Base-by-base conservation (phyloP, 1,284 basidiomycete genomes). In the Erythrobasidium hasegawianum region DNA sequence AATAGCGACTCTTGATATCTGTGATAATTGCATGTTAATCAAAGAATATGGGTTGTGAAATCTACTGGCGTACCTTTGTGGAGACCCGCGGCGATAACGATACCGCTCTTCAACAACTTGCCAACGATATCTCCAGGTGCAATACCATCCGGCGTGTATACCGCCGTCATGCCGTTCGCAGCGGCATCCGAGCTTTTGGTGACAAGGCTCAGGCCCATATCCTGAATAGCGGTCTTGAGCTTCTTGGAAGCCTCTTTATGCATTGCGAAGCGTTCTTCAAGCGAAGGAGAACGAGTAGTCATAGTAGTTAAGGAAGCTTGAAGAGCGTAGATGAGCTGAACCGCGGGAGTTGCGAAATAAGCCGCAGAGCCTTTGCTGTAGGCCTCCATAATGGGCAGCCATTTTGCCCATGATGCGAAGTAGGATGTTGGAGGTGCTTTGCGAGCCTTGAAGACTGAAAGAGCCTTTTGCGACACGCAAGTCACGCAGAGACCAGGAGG, bases 401-500 rank as follows among this genome's bases (percentile, higher is more conserved):
- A 96, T 73, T 86, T 56, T 18, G 33, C 53, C 92, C 92, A 95
- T 75, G 83, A 88, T 27, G 87, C 89, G 77, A 94, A 98, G 81
- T 93, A 98, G 9, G 86, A 84, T 41, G 84, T 81, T 14, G 87
- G 82, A 1, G 88, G 88, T 1, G 85, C 81, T 72, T 84, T 84
- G 61, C 94, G 85, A 38, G 77, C 79, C 75, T 90, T 83, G 64
- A 86, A 86, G 5, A 85, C 86, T 75, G 85, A 81, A 71, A 98
- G 80, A 2, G 96, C 94, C 70, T 84, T 84, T 74, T 86, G 82
- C 75, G 88, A 90, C 2, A 87, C 91, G 53, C 89, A 82, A 65
- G 95, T 80, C 71, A 98, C 85, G 75, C 89, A 90, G 39, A 98
- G 81, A 62, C 95, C 95, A 16, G 95, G 94, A n/a, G 96, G 96